Percentiles rank a stretch among this genome's conserved stretches.
Conservation (phyloP, 2,329 filamentous ascomycete genomes). For the Fusarium lyarnte region DNA sequence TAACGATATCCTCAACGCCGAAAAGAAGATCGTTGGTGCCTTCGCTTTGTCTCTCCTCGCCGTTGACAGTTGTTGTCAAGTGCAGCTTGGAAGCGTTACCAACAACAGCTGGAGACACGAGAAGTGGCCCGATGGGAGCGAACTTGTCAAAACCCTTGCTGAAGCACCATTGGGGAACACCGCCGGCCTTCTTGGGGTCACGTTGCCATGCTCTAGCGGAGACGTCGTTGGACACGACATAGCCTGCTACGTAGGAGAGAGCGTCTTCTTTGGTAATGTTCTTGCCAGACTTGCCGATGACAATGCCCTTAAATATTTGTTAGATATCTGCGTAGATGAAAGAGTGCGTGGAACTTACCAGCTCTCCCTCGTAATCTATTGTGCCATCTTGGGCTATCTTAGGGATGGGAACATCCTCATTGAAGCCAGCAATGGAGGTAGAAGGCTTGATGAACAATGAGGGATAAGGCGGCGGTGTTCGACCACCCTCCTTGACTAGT, state of each 20-base stretch:
- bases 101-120: conserved; percentile 46
- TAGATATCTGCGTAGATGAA: not conserved
- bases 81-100: conserved; percentile 43
- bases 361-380: conserved; percentile 61
- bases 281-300: conserved; percentile 64
- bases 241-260: conserved; percentile 59
- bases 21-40: conserved; percentile 62
- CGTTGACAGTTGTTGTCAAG: conserved; percentile 58
- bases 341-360: conserved; percentile 41
- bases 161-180: conserved; percentile 62
- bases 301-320: conserved; percentile 48
- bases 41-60: conserved; percentile 59
- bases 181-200: conserved; percentile 56
- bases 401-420: conserved; percentile 54
- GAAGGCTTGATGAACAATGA: conserved; percentile 62
- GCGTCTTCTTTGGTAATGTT: conserved; percentile 58
- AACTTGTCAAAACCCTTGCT: conserved; percentile 66
- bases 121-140: conserved; percentile 62
- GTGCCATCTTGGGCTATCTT: conserved; percentile 57
- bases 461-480: conserved; percentile 60
- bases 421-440: conserved; percentile 50
- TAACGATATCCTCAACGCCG: conserved; percentile 56
- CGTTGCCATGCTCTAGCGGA: conserved; percentile 63
- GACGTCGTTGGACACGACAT: conserved; percentile 60
- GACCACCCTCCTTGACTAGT: conserved; percentile 61